Evolutionary conservation across 2,329 filamentous ascomycete genomes (phyloP).

Genomic region (Colletotrichum cordylinicola): DNA sequence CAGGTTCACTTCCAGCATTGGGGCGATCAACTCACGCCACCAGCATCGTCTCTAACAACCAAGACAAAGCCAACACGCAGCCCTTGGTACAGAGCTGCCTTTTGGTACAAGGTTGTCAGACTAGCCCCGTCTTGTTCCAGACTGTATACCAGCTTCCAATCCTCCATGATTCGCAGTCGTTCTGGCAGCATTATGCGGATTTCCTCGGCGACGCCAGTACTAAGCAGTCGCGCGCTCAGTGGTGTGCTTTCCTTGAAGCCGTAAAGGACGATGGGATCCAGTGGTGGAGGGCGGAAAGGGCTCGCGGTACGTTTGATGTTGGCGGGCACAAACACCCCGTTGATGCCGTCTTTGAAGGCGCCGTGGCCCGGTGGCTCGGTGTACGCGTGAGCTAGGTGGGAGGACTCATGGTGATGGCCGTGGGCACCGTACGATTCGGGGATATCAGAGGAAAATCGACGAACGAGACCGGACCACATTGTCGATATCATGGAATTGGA

Average conservation of each 20-base stretch:
- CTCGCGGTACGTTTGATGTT: constrained; percentile 66
- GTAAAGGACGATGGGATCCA: constrained; percentile 77
- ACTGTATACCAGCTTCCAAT: constrained; percentile 87
- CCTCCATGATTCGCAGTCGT: constrained; percentile 83
- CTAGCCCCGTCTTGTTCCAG: constrained; percentile 92
- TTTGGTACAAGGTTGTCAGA: constrained; percentile 83
- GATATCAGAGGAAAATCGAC: constrained; percentile 65
- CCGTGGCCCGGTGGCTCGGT: constrained; percentile 22
- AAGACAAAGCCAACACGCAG: constrained; percentile 87
- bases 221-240: constrained; percentile 69
- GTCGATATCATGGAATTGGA: constrained; percentile 36
- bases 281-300: constrained; percentile 86
- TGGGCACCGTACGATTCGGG: constrained; percentile 28
- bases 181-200: constrained; percentile 89
- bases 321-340: constrained; percentile 65
- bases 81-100: constrained; percentile 70
- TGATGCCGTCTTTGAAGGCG: constrained; percentile 51
- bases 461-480: constrained; percentile 68
- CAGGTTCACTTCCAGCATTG: neutral
- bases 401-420: constrained; percentile 24
- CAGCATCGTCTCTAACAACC: constrained; percentile 79
- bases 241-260: constrained; percentile 70
- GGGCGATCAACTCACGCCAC: constrained; percentile 64
- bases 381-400: constrained; percentile 28
- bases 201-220: constrained; percentile 82